These are phyloP conservation scores for Cladosporium sphaerospermum DNA, from an alignment of 2,329 filamentous ascomycete genomes.

Conservation along the genomic window DNA sequence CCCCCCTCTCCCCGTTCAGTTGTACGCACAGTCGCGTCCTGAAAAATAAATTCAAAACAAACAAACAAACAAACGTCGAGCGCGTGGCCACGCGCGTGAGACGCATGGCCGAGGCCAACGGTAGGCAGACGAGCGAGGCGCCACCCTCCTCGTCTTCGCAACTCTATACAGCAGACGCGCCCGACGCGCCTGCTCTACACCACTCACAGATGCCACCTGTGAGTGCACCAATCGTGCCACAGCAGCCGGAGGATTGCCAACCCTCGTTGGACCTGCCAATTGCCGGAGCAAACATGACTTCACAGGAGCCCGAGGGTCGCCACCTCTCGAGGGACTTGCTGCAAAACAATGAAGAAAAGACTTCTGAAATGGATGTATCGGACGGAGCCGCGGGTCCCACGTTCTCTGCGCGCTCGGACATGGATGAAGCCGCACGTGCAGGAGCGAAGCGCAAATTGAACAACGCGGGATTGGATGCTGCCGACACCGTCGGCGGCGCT, in stretches of 20 bases:
- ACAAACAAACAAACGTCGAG: background rate
- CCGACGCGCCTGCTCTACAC: background rate
- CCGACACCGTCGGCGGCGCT: slow-evolving; percentile 5
- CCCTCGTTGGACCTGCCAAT: background rate
- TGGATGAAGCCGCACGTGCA: slow-evolving; percentile 11
- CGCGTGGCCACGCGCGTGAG: background rate
- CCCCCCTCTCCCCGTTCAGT: background rate
- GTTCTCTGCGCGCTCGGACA: slow-evolving; percentile 14
- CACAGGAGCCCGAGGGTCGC: too few relatives aligned
- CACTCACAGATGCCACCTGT: too few relatives aligned
- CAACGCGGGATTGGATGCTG: slow-evolving; percentile 13
- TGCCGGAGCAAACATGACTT: too few relatives aligned
- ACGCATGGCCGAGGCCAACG: slow-evolving; percentile 9
- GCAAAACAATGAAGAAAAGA: background rate
- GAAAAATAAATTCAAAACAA: background rate
- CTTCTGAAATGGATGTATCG: slow-evolving; percentile 27
- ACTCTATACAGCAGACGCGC: slow-evolving; percentile 12
- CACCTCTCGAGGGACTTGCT: background rate
- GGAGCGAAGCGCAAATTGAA: slow-evolving; percentile 27
- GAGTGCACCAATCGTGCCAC: background rate
- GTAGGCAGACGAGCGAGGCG: slow-evolving; percentile 14
- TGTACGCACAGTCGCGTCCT: background rate
- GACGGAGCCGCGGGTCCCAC: slow-evolving; percentile 17
- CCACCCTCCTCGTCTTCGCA: slow-evolving; percentile 15
- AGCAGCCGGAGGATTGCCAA: background rate